Evolutionary conservation across 352 stramenopile species (phyloP).

Genomic region (Phytophthora palmivora): DNA sequence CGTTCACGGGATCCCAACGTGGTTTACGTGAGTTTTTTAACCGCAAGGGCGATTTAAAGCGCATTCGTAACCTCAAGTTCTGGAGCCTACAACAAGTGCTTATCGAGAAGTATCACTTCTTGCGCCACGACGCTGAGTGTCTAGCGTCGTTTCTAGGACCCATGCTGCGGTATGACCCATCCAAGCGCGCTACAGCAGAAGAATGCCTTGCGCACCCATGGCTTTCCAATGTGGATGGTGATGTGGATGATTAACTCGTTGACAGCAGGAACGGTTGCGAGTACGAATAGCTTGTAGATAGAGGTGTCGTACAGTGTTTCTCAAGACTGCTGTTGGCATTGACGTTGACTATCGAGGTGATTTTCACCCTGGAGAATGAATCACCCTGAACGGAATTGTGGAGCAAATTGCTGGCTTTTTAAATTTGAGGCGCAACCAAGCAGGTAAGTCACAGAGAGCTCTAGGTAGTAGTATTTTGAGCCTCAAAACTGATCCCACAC

Average conservation of each 20-base stretch:
- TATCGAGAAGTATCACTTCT: slow-evolving; percentile 97
- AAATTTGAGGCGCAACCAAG: slow-evolving; percentile 13
- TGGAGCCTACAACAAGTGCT: slow-evolving; percentile 97
- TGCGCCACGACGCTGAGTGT: slow-evolving; percentile 80
- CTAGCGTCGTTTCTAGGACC: slow-evolving; percentile 95
- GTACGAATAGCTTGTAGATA: slow-evolving; percentile 37
- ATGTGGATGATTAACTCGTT: slow-evolving; percentile 9
- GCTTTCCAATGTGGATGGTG: slow-evolving; percentile 64
- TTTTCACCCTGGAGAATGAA: slow-evolving; percentile 22
- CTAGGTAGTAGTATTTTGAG: slow-evolving; percentile 31
- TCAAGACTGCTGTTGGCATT: background rate
- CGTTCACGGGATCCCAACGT: slow-evolving; percentile 69
- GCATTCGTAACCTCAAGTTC: slow-evolving; percentile 98
- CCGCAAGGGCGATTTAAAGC: slow-evolving; percentile 96
- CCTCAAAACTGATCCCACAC: slow-evolving; percentile 16
- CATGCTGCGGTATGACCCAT: slow-evolving; percentile 92
- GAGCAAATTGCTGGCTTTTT: slow-evolving; percentile 14
- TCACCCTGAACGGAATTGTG: slow-evolving; percentile 14
- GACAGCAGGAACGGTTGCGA: slow-evolving; percentile 1
- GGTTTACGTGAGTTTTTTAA: slow-evolving; percentile 98
- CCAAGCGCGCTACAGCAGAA: slow-evolving; percentile 91
- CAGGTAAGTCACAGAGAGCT: slow-evolving; percentile 3
- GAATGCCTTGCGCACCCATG: slow-evolving; percentile 96
- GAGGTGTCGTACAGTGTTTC: slow-evolving; percentile 1
- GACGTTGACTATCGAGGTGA: slow-evolving; percentile 6